Evolutionary conservation across 2,329 filamentous ascomycete species (phyloP).

Genomic region (Escovopsis sp.): DNA sequence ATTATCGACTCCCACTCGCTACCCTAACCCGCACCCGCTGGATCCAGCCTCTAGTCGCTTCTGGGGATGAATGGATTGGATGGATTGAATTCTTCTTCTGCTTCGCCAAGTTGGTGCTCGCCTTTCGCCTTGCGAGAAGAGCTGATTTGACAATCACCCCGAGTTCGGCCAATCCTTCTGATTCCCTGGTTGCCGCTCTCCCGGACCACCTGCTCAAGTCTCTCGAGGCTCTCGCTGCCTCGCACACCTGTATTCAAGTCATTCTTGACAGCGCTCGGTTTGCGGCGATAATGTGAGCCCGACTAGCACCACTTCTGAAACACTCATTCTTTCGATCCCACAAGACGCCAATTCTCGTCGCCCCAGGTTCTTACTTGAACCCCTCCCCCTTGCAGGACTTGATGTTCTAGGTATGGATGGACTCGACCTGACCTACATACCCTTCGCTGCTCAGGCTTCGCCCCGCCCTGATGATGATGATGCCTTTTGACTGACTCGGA

Average conservation of each 20-base stretch:
- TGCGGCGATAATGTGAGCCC: constrained; percentile 26
- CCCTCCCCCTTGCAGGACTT: background rate
- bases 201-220: too few relatives aligned
- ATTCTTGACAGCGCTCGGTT: constrained; percentile 10
- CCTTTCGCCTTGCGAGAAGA: constrained; percentile 6
- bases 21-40: constrained; percentile 14
- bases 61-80: constrained; percentile 9
- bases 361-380: background rate
- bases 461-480: too few relatives aligned
- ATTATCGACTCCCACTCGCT: constrained; percentile 14
- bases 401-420: constrained; percentile 1
- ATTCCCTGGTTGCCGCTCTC: too few relatives aligned
- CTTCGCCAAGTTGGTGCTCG: constrained; percentile 11
- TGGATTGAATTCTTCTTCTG: constrained; percentile 6
- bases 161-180: background rate
- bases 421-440: too few relatives aligned
- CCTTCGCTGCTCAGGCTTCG: too few relatives aligned
- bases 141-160: constrained; percentile 5
- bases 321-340: constrained; percentile 12
- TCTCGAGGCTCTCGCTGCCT: background rate
- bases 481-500: background rate
- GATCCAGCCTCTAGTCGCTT: constrained; percentile 3
- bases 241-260: background rate
- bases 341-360: constrained; percentile 13
- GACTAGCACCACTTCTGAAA: constrained; percentile 16